Percentiles rank a stretch among this genome's conserved stretches.
phyloP scores from a whole-genome alignment of 1,139 yeast species.

The Suhomyces bokatorum region DNA sequence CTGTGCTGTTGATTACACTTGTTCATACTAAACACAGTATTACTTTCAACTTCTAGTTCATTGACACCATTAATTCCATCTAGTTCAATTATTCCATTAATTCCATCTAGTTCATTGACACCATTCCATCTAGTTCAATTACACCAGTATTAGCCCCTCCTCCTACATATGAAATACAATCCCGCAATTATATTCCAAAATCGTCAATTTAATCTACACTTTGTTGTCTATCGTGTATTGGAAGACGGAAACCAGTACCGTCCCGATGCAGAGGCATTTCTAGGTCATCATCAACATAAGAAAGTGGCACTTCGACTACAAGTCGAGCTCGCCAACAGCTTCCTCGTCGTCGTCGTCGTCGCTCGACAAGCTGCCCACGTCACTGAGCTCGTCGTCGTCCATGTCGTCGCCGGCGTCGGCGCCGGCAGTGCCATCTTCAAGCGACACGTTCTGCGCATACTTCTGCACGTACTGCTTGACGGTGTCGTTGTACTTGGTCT shows the following conservation, averaged over 20 bases:
- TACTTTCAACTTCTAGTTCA: no score
- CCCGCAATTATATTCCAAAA: no score
- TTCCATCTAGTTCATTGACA: no score
- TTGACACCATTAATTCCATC: no score
- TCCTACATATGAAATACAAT: no score
- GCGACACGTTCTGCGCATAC: slow-evolving; percentile 55
- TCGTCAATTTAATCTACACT: no score
- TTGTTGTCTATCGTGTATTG: no score
- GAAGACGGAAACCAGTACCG: slow-evolving; percentile 8
- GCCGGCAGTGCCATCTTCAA: slow-evolving; percentile 36
- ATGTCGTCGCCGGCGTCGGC: slow-evolving; percentile 41
- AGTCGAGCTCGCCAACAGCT: slow-evolving; percentile 13
- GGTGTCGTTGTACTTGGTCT: slow-evolving; percentile 62
- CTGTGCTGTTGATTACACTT: no score
- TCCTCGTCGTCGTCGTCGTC: slow-evolving; percentile 49
- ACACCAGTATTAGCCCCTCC: no score
- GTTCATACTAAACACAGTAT: no score
- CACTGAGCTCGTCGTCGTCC: slow-evolving; percentile 47
- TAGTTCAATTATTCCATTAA: no score
- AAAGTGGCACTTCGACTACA: slow-evolving; percentile 5
- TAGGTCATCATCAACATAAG: neutral
- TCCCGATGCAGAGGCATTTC: slow-evolving; percentile 5
- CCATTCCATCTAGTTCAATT: no score
- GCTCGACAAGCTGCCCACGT: slow-evolving; percentile 51
- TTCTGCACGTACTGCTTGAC: slow-evolving; percentile 73